phyloP scores from a whole-genome alignment of 352 stramenopile species.

The Phytopythium vexans region DNA sequence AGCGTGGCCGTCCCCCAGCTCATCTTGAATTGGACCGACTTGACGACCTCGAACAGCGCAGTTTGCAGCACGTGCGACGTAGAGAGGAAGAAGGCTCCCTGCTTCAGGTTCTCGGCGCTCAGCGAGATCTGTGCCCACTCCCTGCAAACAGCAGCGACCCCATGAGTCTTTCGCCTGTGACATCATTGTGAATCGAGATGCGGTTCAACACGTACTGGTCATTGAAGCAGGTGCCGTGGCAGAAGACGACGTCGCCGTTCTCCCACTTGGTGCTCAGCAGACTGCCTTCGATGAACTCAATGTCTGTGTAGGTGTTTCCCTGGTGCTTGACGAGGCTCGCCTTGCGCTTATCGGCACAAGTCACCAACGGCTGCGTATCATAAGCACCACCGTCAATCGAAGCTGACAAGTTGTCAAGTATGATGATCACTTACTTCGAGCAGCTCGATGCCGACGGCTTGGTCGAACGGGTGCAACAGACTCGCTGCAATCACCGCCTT shows the following conservation, averaged over 20 bases:
- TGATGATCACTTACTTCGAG: constrained; percentile 35
- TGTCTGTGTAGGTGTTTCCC: constrained; percentile 37
- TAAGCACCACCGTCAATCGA: neutral
- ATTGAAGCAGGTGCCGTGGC: constrained; percentile 82
- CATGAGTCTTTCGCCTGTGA: neutral
- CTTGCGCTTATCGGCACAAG: constrained; percentile 75
- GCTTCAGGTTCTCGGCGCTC: constrained; percentile 77
- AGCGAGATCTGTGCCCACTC: constrained; percentile 81
- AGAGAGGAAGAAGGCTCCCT: constrained; percentile 82
- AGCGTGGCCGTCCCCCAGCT: constrained; percentile 81
- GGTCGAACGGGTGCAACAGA: constrained; percentile 78
- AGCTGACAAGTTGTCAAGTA: neutral
- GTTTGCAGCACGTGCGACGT: constrained; percentile 77
- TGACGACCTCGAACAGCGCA: constrained; percentile 80
- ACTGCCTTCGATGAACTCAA: constrained; percentile 75
- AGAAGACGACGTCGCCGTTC: constrained; percentile 79
- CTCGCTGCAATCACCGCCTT: constrained; percentile 79
- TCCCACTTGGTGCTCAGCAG: constrained; percentile 65
- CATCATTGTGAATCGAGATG: neutral
- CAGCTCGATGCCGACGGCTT: constrained; percentile 80
- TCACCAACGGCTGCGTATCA: constrained; percentile 49
- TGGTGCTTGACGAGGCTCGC: constrained; percentile 43
- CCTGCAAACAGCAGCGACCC: constrained; percentile 17
- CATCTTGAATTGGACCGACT: constrained; percentile 71
- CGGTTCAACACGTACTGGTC: constrained; percentile 45